Base-by-base conservation (phyloP, 352 stramenopile species). In the Globisporangium okanoganense region DNA sequence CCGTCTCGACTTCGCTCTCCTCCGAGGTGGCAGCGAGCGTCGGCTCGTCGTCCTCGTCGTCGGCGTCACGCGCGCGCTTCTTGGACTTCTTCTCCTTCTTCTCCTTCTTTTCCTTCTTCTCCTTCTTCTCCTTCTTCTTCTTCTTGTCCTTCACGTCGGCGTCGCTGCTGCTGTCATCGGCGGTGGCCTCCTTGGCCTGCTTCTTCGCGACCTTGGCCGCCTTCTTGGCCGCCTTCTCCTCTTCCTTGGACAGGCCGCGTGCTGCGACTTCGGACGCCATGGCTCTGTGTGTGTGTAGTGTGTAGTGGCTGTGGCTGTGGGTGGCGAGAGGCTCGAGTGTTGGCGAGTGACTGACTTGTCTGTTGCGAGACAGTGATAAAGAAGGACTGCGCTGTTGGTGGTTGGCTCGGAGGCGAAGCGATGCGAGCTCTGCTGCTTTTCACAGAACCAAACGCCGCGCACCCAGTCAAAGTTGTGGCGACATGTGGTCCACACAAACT, bases 51-150 rank as follows among this genome's bases (percentile, higher is more conserved):
- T 70, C 65, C 5, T 70, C 51, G 16, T 64, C 58, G 7, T 81
- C 58, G 0, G 67, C 57, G 5, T 89, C 75, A 14, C 78, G 82
- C 29, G 60, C 70, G 47, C 81, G 81, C 65, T 91, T 91, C 69
- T 93, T 91, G 52, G 65, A 70, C 69, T 88, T 89, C 61, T 90
- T 89, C n/a, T 81, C 62, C 58, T 87, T 82, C 59, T 88, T 90
- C 10, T 83, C 64, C 51, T 81, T 79, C 62, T 85, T 83, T 2
- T 72, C 58, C 22, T 82, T 82, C n/a, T 81, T 70, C 69, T 90
- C n/a, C n/a, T n/a, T 86, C 8, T 74, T 50, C 52, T 83, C 77
- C 68, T 86, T 85, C 22, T 73, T 57, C 61, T 78, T 79, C 69
- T 84, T 76, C 24, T 62, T 58, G 25, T 70, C 54, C 58, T 72